Percentiles rank a stretch among this genome's conserved stretches.
Conservation (phyloP, 495 filamentous ascomycete species). For the Echria macrotheca region DNA sequence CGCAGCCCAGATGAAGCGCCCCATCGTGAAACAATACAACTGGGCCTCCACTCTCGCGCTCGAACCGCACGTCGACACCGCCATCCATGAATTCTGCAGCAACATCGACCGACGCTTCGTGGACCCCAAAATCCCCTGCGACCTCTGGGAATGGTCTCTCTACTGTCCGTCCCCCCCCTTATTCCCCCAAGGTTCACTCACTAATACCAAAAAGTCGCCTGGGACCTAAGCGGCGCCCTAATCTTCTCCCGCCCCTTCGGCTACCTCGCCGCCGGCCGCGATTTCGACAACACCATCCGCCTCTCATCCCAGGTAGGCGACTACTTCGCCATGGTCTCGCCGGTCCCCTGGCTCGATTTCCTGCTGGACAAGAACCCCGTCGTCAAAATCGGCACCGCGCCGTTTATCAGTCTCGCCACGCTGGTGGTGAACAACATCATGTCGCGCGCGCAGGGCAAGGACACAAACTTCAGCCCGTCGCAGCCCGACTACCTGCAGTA, state of each 20-base stretch:
- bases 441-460: constrained; percentile 12
- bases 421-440: constrained; percentile 6
- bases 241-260: constrained; percentile 34
- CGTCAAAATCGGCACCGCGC: constrained; percentile 19
- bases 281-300: constrained; percentile 17
- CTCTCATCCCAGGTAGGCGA: constrained; percentile 11
- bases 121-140: constrained; percentile 1
- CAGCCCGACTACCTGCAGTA: constrained; percentile 25
- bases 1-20: constrained; percentile 28
- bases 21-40: constrained; percentile 34
- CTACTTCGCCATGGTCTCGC: constrained; percentile 17
- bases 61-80: constrained; percentile 30
- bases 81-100: constrained; percentile 14
- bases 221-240: constrained; percentile 28
- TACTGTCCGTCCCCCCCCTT: too few species aligned
- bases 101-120: constrained; percentile 16
- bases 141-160: constrained; percentile 20
- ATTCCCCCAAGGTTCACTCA: too few species aligned
- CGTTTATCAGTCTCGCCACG: constrained; percentile 7
- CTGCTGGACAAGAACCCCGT: constrained; percentile 21
- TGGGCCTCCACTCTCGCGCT: constrained; percentile 21
- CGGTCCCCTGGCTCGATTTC: constrained; percentile 19
- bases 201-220: constrained; percentile 15
- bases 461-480: constrained; percentile 8
- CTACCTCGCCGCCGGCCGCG: constrained; percentile 28